A percentile compares a stretch with the other conserved stretches of the same genome.
Conservation (phyloP, 176 grass and related monocot species). For the Hordeum marinum region DNA sequence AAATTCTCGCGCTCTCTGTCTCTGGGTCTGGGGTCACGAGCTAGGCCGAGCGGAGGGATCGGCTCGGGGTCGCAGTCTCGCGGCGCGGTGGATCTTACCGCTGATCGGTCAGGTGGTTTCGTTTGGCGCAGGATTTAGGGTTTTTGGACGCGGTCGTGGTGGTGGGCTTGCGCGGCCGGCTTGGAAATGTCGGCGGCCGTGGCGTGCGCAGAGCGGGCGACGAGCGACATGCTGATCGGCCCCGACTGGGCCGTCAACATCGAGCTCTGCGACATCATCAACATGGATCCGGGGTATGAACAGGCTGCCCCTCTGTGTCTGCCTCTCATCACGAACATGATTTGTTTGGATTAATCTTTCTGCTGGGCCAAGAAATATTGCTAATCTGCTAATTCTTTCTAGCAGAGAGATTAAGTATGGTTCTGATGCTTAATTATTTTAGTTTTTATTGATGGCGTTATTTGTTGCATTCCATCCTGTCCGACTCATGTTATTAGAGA, state of each 20-base stretch:
- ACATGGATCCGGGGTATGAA: conserved; percentile 78
- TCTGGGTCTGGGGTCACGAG: neutral
- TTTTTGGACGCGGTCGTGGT: neutral
- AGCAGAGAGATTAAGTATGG: neutral
- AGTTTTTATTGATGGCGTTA: neutral
- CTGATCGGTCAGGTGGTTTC: conserved; percentile 20
- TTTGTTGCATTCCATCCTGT: neutral
- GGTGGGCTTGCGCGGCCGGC: neutral
- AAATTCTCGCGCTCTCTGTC: neutral
- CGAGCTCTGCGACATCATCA: conserved; percentile 99
- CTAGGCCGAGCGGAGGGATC: neutral
- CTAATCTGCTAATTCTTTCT: neutral
- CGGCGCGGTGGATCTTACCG: conserved; percentile 12
- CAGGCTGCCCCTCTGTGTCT: neutral
- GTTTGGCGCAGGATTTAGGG: conserved; percentile 31
- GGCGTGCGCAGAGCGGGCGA: conserved; percentile 81
- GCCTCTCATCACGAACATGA: neutral
- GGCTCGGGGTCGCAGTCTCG: neutral
- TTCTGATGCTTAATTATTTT: neutral
- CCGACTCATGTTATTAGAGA: neutral
- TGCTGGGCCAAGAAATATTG: neutral
- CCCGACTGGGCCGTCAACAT: conserved; percentile 98
- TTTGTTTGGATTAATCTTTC: conserved; percentile 4
- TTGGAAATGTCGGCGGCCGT: conserved; percentile 45
- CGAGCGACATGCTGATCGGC: conserved; percentile 85